A percentile compares a stretch with the other conserved stretches of the same genome.
These are phyloP conservation scores for Haplographium delicatum DNA, from an alignment of 495 filamentous ascomycete genomes.

Conservation along the genomic window DNA sequence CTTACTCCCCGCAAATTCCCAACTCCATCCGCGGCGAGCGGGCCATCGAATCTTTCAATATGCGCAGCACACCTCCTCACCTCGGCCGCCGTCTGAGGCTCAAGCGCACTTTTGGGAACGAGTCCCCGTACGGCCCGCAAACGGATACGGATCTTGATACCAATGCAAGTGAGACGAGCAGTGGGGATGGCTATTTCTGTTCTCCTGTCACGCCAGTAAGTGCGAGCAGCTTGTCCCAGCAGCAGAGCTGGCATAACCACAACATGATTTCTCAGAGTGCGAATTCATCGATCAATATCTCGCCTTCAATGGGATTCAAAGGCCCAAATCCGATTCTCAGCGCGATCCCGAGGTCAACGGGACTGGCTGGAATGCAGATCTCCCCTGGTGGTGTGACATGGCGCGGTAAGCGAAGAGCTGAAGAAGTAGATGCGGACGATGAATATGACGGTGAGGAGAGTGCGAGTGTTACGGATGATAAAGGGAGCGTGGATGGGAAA, in stretches of 20 bases:
- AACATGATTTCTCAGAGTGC: conserved; percentile 22
- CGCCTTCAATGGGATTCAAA: background rate
- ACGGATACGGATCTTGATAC: conserved; percentile 35
- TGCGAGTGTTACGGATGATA: conserved; percentile 22
- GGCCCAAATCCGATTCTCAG: conserved; percentile 36
- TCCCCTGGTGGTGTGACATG: background rate
- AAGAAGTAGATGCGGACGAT: conserved; percentile 20
- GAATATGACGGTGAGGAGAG: conserved; percentile 22
- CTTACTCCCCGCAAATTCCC: conserved; percentile 12
- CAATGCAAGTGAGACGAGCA: conserved; percentile 12
- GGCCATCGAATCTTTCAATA: background rate
- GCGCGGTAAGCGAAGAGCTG: conserved; percentile 16
- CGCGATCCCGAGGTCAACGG: conserved; percentile 35
- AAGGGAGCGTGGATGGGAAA: conserved; percentile 16
- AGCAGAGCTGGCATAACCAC: conserved; percentile 16
- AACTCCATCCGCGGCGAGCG: conserved; percentile 1
- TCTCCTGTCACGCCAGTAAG: conserved; percentile 26
- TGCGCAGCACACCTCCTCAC: conserved; percentile 9
- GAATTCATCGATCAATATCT: conserved; percentile 17
- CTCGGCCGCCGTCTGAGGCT: conserved; percentile 20
- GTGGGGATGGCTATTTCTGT: conserved; percentile 23
- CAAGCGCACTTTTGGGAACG: conserved; percentile 17
- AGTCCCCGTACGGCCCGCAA: conserved; percentile 30
- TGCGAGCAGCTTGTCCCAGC: background rate
- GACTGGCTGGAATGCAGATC: conserved; percentile 9